A percentile compares a stretch with the other conserved stretches of the same genome.
phyloP scores from a whole-genome alignment of 2,329 filamentous ascomycete species.

The Arthrobotrys sinensis region DNA sequence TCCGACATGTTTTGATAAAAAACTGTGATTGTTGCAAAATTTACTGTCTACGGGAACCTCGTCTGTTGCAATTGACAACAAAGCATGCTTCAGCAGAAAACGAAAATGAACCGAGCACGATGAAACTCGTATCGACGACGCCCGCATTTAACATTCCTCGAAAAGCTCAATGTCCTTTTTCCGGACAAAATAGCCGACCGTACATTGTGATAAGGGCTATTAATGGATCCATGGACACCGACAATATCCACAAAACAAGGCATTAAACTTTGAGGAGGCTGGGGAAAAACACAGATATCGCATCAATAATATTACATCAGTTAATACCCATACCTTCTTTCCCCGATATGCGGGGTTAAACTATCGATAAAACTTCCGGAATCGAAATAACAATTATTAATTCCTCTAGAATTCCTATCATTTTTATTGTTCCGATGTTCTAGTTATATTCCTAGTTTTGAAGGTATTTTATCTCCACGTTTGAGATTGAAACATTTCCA shows the following conservation, averaged over 20 bases:
- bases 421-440: too few species aligned
- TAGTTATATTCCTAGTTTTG: too few species aligned
- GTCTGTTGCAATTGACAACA: conserved; percentile 21
- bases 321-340: background rate
- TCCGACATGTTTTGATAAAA: too few species aligned
- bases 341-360: background rate
- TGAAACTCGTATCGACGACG: conserved; percentile 8
- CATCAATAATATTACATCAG: background rate
- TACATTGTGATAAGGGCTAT: conserved; percentile 15
- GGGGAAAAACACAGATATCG: background rate
- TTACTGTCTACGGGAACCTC: background rate
- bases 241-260: too few species aligned
- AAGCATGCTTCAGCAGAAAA: conserved; percentile 12
- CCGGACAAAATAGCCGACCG: conserved; percentile 20
- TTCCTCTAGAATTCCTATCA: too few species aligned
- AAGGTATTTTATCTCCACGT: too few species aligned
- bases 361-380: too few species aligned
- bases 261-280: background rate
- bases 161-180: background rate
- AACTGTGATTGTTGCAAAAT: too few species aligned
- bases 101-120: background rate
- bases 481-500: too few species aligned
- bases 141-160: conserved; percentile 18
- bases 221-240: background rate
- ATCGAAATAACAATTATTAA: too few species aligned